Base-by-base conservation (phyloP, 352 stramenopile genomes). In the Thraustochytrium sp. region DNA sequence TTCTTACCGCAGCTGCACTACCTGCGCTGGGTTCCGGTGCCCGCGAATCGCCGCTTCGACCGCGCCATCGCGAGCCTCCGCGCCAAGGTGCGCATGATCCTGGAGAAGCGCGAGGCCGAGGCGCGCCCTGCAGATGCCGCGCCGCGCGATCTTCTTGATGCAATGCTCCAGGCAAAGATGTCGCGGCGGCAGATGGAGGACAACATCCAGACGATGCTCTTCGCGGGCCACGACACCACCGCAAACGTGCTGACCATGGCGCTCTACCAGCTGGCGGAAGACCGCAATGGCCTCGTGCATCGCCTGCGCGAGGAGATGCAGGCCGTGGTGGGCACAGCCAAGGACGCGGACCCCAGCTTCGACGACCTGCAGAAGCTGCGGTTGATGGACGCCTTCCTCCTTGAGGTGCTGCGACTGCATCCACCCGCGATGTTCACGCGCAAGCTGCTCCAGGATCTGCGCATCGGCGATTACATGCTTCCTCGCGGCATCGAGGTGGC, bases 331-430 rank as follows among this genome's bases (percentile, higher is more conserved):
- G 16, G 42, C 42, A 16, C 42, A n/a, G n/a, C n/a, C n/a, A n/a
- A n/a, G n/a, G n/a, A n/a, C n/a, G n/a, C n/a, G n/a, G n/a, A n/a
- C n/a, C n/a, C n/a, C n/a, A n/a, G n/a, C n/a, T n/a, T n/a, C n/a
- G n/a, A n/a, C n/a, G n/a, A n/a, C n/a, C n/a, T n/a, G n/a, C n/a
- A n/a, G n/a, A n/a, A n/a, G n/a, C n/a, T n/a, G n/a, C n/a, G n/a
- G n/a, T n/a, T n/a, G n/a, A n/a, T 80, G 44, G 16, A 78, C 37
- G 26, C 72, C 5, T 34, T 8, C 23, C 8, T 80, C 5, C n/a
- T 80, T 18, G 72, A 80, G 54, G 55, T 78, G 21, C 29, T 80
- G 72, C 46, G 72, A 36, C 55, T 80, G 5, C 40, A 80, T 82
- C 72, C 72, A n/a, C 40, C 42, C 48, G 72, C 55, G 16, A 18